phyloP scores from a whole-genome alignment of 2,329 filamentous ascomycete species.

The Blumeria graminis region DNA sequence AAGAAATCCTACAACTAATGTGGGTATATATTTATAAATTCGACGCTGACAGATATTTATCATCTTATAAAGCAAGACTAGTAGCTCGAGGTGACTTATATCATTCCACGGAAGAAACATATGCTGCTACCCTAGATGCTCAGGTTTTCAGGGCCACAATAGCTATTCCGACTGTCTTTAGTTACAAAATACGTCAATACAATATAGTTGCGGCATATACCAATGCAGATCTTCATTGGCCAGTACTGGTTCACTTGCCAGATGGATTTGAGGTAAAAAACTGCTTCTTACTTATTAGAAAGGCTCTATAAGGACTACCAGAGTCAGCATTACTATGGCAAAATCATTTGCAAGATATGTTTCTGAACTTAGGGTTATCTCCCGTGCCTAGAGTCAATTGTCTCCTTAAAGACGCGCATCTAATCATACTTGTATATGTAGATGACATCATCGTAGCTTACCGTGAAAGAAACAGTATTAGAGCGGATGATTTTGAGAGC shows the following conservation, averaged over 20 bases:
- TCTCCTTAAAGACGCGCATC: neutral
- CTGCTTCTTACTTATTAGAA: neutral
- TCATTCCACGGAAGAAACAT: conserved; percentile 1
- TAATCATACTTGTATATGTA: neutral
- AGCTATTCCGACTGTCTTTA: neutral
- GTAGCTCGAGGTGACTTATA: conserved; percentile 9
- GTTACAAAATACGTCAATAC: neutral
- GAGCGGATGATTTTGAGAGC: neutral
- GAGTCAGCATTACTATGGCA: neutral
- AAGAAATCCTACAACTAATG: conserved; percentile 3
- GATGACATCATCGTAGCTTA: conserved; percentile 1
- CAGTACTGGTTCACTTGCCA: neutral
- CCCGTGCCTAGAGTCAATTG: neutral
- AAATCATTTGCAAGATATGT: neutral
- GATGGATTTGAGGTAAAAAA: neutral
- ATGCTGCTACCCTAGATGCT: neutral
- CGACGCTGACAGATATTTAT: conserved; percentile 7
- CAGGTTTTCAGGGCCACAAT: neutral
- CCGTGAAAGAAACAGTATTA: neutral
- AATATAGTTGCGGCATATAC: neutral
- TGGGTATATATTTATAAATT: conserved; percentile 11
- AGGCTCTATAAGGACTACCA: neutral
- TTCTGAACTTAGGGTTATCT: neutral
- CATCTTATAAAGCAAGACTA: conserved; percentile 8
- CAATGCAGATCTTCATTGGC: neutral